Conservation (phyloP, 306 rosid genomes). For the Fragaria ananassa region DNA sequence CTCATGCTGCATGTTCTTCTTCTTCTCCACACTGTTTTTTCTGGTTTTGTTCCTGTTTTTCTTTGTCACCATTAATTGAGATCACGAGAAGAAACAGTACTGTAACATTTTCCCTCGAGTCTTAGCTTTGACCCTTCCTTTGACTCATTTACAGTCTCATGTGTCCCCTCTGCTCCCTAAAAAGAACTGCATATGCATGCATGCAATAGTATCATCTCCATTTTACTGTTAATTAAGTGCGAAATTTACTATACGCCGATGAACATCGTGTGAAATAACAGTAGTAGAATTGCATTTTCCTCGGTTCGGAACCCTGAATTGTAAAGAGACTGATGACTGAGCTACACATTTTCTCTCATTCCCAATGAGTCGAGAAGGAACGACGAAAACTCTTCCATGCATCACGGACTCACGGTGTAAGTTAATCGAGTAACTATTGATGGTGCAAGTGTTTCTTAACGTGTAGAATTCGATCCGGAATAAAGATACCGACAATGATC, state of each 20-base stretch:
- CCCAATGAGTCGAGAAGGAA: too few species aligned
- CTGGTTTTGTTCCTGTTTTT: background rate
- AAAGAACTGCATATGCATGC: background rate
- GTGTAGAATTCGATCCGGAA: too few species aligned
- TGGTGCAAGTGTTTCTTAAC: too few species aligned
- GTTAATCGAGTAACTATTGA: too few species aligned
- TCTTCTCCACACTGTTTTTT: background rate
- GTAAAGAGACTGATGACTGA: too few species aligned
- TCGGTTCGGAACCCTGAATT: too few species aligned
- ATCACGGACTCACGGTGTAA: too few species aligned
- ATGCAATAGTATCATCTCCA: background rate
- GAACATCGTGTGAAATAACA: background rate
- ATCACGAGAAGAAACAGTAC: conserved; percentile 5
- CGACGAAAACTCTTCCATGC: too few species aligned
- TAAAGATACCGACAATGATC: too few species aligned
- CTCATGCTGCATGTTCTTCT: conserved; percentile 9
- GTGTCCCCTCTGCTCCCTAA: background rate
- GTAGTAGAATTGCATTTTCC: too few species aligned
- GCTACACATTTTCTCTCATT: too few species aligned
- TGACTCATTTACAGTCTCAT: background rate
- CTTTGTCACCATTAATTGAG: conserved; percentile 2
- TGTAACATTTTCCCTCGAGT: background rate
- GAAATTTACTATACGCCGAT: background rate
- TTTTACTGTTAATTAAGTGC: background rate
- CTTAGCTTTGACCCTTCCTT: background rate